Conservation (phyloP, 2,329 filamentous ascomycete species). For the Neoascochyta sp. region DNA sequence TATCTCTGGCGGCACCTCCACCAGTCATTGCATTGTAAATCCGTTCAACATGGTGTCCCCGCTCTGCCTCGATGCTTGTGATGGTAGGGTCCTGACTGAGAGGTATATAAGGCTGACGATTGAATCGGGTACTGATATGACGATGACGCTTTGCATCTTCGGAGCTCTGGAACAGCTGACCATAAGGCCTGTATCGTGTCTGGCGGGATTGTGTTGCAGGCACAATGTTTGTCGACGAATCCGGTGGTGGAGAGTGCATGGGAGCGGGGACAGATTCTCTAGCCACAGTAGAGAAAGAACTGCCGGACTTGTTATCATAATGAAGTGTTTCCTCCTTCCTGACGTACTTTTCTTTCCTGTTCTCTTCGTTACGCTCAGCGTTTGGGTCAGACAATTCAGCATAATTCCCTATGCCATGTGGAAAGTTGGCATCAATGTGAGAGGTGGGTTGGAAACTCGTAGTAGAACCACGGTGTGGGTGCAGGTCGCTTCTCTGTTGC, state of each 20-base stretch:
- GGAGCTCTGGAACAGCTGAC: constrained; percentile 16
- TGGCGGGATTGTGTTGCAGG: too few species aligned
- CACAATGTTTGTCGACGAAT: too few species aligned
- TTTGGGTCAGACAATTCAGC: constrained; percentile 8
- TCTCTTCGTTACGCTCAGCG: constrained; percentile 2
- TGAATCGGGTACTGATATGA: constrained; percentile 22
- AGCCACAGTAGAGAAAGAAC: too few species aligned
- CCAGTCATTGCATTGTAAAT: constrained; percentile 36
- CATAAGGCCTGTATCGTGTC: constrained; percentile 20
- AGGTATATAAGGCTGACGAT: constrained; percentile 22
- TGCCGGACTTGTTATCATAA: too few species aligned
- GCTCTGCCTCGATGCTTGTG: constrained; percentile 13
- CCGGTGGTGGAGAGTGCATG: constrained; percentile 5
- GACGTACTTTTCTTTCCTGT: constrained; percentile 1
- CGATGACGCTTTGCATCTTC: constrained; percentile 23
- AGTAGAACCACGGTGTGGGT: constrained; percentile 3
- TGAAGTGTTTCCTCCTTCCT: too few species aligned
- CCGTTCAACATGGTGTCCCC: constrained; percentile 20
- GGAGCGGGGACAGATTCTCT: too few species aligned
- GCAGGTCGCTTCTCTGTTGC: constrained; percentile 4
- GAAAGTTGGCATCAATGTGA: constrained; percentile 6
- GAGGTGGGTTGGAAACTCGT: constrained; percentile 2
- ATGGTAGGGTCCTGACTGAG: constrained; percentile 25
- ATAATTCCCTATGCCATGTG: constrained; percentile 12
- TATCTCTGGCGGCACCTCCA: constrained; percentile 29